Base-by-base conservation (phyloP, 1,284 basidiomycete genomes). In the Gymnopus androsaceus region DNA sequence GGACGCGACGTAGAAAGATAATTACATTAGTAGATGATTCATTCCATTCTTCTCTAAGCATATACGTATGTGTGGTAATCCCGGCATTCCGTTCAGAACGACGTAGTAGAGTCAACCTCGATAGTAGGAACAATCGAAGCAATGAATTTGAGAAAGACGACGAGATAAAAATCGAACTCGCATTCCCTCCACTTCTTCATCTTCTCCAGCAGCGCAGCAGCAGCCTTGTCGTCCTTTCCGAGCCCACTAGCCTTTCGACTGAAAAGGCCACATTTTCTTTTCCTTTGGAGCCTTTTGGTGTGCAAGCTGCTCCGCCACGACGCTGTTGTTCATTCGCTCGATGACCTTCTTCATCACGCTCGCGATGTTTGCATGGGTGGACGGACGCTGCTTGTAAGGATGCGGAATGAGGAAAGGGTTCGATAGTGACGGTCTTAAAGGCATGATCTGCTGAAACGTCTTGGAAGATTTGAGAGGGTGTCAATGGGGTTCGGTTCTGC, bases 321-420 rank as follows among this genome's bases (percentile, higher is more conserved):
- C 87, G 60, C 85, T 87, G 70, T 87, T 86, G 72, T 98, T 97
- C 95, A 99, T 98, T 54, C 95, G 83, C 72, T 98, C 95, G 67
- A 99, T 98, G 62, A 99, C 94, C 74, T 98, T 99, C 82, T 97
- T 98, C 97, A 99, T 99, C 54, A 99, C 97, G 69, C 88, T 94
- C 0, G 95, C 94, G 70, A n/a, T 99, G 96, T 72, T 98, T 98
- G 85, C 96, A 99, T 1, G 96, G 96, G 69, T 99, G 96, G 9
- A 99, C 95, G 0, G 88, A 92, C 0, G 92, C 95, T 7, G 89
- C 86, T 71, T 95, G 89, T 55, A 94, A 80, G 27, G 88, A 85
- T 3, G 84, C 76, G 0, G 88, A 90, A 72, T 98, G 95, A 15
- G 95, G 95, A 83, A 99, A 99, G 1, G 91, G 86, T 70, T 99